Base-by-base conservation (phyloP, 2,329 filamentous ascomycete genomes). In the Seiridium cupressi region DNA sequence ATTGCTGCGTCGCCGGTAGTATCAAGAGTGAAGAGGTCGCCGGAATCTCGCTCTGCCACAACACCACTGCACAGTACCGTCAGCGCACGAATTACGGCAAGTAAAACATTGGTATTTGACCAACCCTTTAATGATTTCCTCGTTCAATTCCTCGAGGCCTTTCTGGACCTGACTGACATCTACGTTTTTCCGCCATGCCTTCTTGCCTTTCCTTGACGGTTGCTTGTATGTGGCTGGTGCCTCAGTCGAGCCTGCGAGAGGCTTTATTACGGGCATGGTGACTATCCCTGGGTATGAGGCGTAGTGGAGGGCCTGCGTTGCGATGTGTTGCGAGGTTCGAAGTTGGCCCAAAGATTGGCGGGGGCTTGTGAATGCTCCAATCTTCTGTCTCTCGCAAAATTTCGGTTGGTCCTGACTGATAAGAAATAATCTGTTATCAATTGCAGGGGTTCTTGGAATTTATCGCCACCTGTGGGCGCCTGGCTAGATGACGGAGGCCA, bases 171-270 rank as follows among this genome's bases (percentile, higher is more conserved):
- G 89, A 35, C 91, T 89, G 63, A 98, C 86, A 77, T 99, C 92
- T 75, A 99, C 92, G 78, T 99, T 97, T 76, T 98, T 99, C 72
- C 95, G 86, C 95, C 95, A 99, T 38, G 95, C 94, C 80, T 96
- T 98, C 79, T 98, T 98, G 69, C 96, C 95, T 75, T 99, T 99
- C 73, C 95, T 85, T 4, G 94, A 98, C 34, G 93, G 87, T 76
- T 99, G 95, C 64, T 86, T 93, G 77, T 89, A 88, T 66, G 96
- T 92, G 64, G 89, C 87, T 9, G 93, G 93, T 18, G 91, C 89
- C 42, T 82, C 77, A 10, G 77, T 76, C 42, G 83, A 77, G 61
- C 77, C 82, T 46, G 79, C 74, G 54, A 75, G 76, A 53, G 78
- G 76, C 65, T 77, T 75, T 35, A 87, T 68, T 34, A 83, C 77